Evolutionary conservation across 352 stramenopile genomes (phyloP).

Genomic region (Pythium sp.): DNA sequence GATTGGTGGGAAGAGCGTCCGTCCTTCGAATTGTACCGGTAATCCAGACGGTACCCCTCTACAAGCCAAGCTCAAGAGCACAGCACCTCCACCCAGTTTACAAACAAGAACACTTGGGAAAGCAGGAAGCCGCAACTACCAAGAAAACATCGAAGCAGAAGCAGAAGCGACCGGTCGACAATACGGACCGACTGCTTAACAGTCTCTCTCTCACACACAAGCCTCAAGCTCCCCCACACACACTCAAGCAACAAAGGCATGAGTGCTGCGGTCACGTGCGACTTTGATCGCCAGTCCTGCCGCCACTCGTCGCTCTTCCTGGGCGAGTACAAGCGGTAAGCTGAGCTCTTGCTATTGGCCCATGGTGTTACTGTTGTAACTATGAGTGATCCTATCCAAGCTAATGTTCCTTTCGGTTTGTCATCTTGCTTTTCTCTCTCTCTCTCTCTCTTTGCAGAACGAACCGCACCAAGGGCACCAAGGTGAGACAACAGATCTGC

Average conservation of each 20-base stretch:
- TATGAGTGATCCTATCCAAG: background rate
- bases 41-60: background rate
- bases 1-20: background rate
- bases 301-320: conserved; percentile 41
- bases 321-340: conserved; percentile 60
- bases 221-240: no score
- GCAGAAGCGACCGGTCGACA: background rate
- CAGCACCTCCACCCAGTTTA: background rate
- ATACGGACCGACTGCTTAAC: background rate
- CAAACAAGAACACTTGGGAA: background rate
- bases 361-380: background rate
- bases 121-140: background rate
- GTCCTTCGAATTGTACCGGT: background rate
- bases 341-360: background rate
- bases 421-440: background rate
- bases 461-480: conserved; percentile 51
- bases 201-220: background rate
- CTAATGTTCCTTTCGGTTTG: background rate
- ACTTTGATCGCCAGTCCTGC: conserved; percentile 41
- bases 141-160: background rate
- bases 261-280: conserved; percentile 25
- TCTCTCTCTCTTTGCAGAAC: conserved; percentile 20
- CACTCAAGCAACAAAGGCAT: background rate
- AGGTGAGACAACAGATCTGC: conserved; percentile 15
- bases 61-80: background rate